Base-by-base conservation (phyloP, 345 rosid genomes). In the Eucalyptus coolabah region DNA sequence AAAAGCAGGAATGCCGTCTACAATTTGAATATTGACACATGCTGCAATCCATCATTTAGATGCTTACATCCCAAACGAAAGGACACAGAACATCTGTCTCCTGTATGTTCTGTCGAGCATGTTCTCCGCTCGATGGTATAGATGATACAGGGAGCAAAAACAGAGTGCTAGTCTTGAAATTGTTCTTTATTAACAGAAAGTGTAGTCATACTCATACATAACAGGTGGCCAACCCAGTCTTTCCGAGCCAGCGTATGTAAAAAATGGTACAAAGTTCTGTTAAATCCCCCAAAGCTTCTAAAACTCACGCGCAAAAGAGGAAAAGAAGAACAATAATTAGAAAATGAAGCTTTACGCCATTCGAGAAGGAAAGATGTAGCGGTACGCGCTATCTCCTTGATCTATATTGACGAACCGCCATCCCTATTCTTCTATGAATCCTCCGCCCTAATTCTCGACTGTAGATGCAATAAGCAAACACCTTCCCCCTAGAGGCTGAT, bases 271-370 rank as follows among this genome's bases (percentile, higher is more conserved):
- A 91, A 67, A 86, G 54, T 88, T 86, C 51, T 47, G 37, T 56
- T 50, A 87, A 87, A 88, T 67, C 87, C 91, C 88, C 13, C 86
- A 90, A 90, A 59, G 34, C 28, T 23, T 53, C 45, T n/a, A 50
- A 59, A 87, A 87, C 23, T 56, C 19, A 65, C 82, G 23, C 40
- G 24, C 40, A 63, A 50, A 88, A 37, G 81, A 53, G 53, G 86
- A 23, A 89, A 42, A 90, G 88, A 45, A 87, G 88, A 51, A 77
- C 80, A 89, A 83, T 51, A 88, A 89, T 42, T 19, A 50, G 51
- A 34, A 60, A 24, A 72, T 23, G 34, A 90, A 89, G 86, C 91
- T 92, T 92, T 91, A 93, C 94, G 88, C 88, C 91, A 88, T 87
- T 87, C 86, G 37, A 50, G 50, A 69, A 90, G 87, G 87, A 47